Percentiles rank a stretch among this genome's conserved stretches.
Evolutionary conservation across 1,284 basidiomycete species (phyloP).

Genomic region (Mycena citricolor): DNA sequence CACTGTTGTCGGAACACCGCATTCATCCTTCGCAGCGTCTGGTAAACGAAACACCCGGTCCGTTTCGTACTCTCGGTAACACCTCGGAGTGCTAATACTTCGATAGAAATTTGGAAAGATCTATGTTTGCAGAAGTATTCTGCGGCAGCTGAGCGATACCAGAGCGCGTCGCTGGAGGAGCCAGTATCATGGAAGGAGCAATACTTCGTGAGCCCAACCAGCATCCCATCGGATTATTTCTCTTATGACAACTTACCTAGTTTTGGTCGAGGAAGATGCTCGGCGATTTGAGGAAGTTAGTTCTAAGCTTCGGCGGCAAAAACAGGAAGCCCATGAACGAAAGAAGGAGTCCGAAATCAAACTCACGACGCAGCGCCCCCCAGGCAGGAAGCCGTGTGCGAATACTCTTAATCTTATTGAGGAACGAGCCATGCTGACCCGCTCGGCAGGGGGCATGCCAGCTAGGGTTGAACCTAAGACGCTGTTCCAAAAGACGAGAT

Average conservation of each 20-base stretch:
- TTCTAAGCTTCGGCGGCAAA: constrained; percentile 57
- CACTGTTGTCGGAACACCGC: constrained; percentile 11
- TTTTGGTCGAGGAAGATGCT: constrained; percentile 54
- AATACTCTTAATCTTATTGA: constrained; percentile 22
- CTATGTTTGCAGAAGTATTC: constrained; percentile 62
- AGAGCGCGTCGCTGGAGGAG: constrained; percentile 38
- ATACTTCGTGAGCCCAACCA: constrained; percentile 56
- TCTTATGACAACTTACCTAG: constrained; percentile 42
- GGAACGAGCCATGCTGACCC: constrained; percentile 19
- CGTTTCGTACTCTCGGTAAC: constrained; percentile 19
- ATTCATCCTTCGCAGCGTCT: constrained; percentile 43
- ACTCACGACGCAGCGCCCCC: constrained; percentile 63
- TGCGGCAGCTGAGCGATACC: constrained; percentile 46
- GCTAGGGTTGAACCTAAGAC: constrained; percentile 53
- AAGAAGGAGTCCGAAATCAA: constrained; percentile 74
- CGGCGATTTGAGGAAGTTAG: constrained; percentile 60
- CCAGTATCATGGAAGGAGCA: constrained; percentile 67
- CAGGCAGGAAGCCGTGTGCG: constrained; percentile 64
- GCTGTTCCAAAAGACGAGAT: constrained; percentile 72
- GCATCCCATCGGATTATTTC: constrained; percentile 20
- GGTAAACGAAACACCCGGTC: constrained; percentile 54
- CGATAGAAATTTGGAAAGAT: constrained; percentile 66
- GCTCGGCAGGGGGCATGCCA: constrained; percentile 45
- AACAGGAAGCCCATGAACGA: constrained; percentile 64
- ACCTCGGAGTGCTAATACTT: constrained; percentile 40